phyloP scores from a whole-genome alignment of 2,329 filamentous ascomycete species.

The Cercospora janseana region DNA sequence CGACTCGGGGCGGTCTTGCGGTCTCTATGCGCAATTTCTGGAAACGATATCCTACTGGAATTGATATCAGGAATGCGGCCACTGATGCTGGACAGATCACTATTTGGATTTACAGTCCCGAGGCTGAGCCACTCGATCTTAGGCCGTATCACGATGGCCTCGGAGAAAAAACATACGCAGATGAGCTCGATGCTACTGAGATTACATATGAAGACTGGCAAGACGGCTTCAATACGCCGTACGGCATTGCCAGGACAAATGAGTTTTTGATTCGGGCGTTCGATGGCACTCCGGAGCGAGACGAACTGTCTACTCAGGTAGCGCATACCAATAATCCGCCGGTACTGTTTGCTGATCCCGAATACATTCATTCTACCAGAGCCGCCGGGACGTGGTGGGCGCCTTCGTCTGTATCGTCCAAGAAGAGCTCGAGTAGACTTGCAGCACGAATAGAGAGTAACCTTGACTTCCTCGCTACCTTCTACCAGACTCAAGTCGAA shows the following conservation, averaged over 20 bases:
- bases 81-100: constrained; percentile 54
- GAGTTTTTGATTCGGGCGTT: constrained; percentile 55
- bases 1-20: constrained; percentile 57
- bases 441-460: constrained; percentile 50
- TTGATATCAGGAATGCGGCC: constrained; percentile 56
- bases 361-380: constrained; percentile 53
- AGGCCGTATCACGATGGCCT: constrained; percentile 59
- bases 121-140: constrained; percentile 56
- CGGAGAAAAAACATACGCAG: constrained; percentile 54
- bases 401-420: constrained; percentile 40
- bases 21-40: constrained; percentile 61
- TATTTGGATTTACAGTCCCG: constrained; percentile 60
- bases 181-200: constrained; percentile 60
- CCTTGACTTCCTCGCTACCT: constrained; percentile 57
- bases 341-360: constrained; percentile 49
- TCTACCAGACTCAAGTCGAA: constrained; percentile 57
- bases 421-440: constrained; percentile 30
- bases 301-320: constrained; percentile 47
- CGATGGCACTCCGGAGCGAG: constrained; percentile 51
- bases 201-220: constrained; percentile 66
- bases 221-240: constrained; percentile 54
- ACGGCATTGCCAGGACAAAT: constrained; percentile 59
- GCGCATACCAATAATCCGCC: constrained; percentile 54
- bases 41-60: constrained; percentile 60
- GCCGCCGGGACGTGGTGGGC: constrained; percentile 59